Evolutionary conservation across 1,284 basidiomycete genomes (phyloP).

Genomic region (Tylopilus orsonianus): DNA sequence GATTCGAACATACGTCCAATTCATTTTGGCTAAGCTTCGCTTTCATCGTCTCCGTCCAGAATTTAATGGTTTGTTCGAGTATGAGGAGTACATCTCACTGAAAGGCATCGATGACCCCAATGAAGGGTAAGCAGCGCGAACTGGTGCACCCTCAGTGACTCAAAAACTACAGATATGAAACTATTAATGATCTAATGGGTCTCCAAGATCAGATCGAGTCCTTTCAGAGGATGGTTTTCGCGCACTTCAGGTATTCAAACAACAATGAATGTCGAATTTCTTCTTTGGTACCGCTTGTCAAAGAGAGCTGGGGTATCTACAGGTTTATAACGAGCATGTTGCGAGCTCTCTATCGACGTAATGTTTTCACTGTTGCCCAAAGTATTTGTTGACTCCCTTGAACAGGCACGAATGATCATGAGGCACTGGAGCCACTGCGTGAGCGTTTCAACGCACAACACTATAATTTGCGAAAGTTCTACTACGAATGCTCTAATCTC

Average conservation of each 20-base stretch:
- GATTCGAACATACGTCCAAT: constrained; percentile 92
- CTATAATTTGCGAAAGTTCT: constrained; percentile 89
- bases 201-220: constrained; percentile 97
- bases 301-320: constrained; percentile 97
- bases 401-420: constrained; percentile 82
- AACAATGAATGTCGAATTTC: constrained; percentile 98
- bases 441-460: constrained; percentile 88
- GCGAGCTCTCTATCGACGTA: constrained; percentile 90
- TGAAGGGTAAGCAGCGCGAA: constrained; percentile 73
- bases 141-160: constrained; percentile 11
- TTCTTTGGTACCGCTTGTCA: constrained; percentile 89
- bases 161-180: constrained; percentile 74
- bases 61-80: constrained; percentile 96
- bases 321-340: constrained; percentile 97
- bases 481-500: constrained; percentile 96
- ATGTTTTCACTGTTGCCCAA: constrained; percentile 30
- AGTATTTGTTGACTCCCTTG: constrained; percentile 8
- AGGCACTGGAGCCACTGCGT: constrained; percentile 83
- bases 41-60: constrained; percentile 93
- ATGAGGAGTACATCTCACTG: constrained; percentile 93
- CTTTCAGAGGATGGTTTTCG: constrained; percentile 94
- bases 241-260: constrained; percentile 84
- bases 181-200: constrained; percentile 93
- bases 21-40: constrained; percentile 90
- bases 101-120: constrained; percentile 98